phyloP scores from a whole-genome alignment of 2,329 filamentous ascomycete genomes.

The Aspergillus texensis region DNA sequence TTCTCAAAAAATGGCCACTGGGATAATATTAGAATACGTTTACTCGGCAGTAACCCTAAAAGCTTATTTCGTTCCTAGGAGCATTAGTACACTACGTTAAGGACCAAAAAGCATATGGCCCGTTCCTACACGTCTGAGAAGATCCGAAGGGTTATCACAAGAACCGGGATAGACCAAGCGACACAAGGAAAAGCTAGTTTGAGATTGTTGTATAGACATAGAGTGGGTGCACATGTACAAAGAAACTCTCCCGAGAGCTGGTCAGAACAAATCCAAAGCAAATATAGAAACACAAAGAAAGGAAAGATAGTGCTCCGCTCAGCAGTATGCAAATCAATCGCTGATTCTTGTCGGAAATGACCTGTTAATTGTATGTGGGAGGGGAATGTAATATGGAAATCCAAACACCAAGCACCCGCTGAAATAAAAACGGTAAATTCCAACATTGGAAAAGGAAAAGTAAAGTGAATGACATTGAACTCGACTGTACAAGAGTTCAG shows the following conservation, averaged over 20 bases:
- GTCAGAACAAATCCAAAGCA: neutral
- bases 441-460: slow-evolving; percentile 5
- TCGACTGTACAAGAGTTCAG: slow-evolving; percentile 12
- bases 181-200: neutral
- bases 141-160: neutral
- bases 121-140: neutral
- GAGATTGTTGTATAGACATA: neutral
- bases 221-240: neutral
- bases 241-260: neutral
- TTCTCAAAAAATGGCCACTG: neutral
- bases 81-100: neutral
- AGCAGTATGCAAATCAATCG: slow-evolving; percentile 7
- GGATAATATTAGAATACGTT: neutral
- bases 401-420: slow-evolving; percentile 1
- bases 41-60: too few relatives aligned
- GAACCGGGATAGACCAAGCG: neutral
- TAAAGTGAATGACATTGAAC: slow-evolving; percentile 11
- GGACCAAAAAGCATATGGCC: neutral
- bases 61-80: too few relatives aligned
- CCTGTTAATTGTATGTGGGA: neutral
- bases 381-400: neutral
- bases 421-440: neutral
- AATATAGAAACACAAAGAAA: slow-evolving; percentile 7
- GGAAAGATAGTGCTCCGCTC: slow-evolving; percentile 5
- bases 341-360: neutral